Evolutionary conservation across 2,329 filamentous ascomycete species (phyloP).

Genomic region (Trichophaea hybrida): DNA sequence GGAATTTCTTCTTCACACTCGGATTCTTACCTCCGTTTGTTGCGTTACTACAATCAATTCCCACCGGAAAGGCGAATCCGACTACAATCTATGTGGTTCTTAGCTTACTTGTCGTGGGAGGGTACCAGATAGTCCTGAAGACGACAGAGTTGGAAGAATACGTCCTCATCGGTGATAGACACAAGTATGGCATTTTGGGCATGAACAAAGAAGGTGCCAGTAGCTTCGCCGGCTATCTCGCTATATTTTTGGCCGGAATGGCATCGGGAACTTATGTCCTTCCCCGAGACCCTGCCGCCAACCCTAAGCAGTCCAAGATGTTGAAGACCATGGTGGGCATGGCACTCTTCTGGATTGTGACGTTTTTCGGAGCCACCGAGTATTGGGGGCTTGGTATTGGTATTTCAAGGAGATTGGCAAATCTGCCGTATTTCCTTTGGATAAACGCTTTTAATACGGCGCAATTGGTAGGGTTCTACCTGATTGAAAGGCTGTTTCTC

Average conservation of each 20-base stretch:
- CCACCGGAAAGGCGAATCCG: neutral
- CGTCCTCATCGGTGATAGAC: conserved; percentile 67
- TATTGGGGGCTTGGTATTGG: conserved; percentile 59
- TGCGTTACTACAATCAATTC: conserved; percentile 66
- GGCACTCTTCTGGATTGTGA: conserved; percentile 50
- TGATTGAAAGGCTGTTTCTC: conserved; percentile 66
- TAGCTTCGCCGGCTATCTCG: conserved; percentile 83
- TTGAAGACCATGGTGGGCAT: conserved; percentile 50
- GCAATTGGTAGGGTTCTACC: conserved; percentile 66
- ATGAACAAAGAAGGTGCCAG: conserved; percentile 94
- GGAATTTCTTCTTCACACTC: conserved; percentile 99
- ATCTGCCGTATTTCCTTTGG: conserved; percentile 88
- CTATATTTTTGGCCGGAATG: conserved; percentile 85
- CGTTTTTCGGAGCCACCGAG: conserved; percentile 57
- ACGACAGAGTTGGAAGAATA: conserved; percentile 65
- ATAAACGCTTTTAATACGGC: conserved; percentile 76
- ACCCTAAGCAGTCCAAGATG: conserved; percentile 30
- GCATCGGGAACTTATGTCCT: conserved; percentile 68
- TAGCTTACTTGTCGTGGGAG: conserved; percentile 50
- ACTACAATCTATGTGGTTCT: conserved; percentile 55
- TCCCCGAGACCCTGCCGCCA: conserved; percentile 36
- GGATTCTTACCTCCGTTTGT: conserved; percentile 79
- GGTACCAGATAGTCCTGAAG: conserved; percentile 65
- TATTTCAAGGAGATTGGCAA: conserved; percentile 80
- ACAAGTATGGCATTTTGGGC: conserved; percentile 50